phyloP scores from a whole-genome alignment of 352 stramenopile genomes.

The Pythium rishiriense region DNA sequence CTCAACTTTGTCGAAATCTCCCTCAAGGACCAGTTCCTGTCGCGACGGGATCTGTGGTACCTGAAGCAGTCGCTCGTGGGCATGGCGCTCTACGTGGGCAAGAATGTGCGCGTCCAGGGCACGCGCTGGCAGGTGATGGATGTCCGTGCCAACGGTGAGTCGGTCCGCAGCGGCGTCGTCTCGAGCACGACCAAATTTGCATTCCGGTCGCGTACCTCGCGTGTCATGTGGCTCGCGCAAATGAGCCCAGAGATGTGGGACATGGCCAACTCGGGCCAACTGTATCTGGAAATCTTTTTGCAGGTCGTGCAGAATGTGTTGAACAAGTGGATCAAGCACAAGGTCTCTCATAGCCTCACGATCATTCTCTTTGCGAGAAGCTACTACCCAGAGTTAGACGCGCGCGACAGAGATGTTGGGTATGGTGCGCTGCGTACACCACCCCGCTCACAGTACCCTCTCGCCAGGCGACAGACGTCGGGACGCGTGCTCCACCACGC shows the following conservation, averaged over 20 bases:
- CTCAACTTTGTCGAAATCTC: conserved; percentile 91
- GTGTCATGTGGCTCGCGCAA: conserved; percentile 98
- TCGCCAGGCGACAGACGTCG: not conserved
- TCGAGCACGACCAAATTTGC: conserved; percentile 96
- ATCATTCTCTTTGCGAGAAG: conserved; percentile 92
- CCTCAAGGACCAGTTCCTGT: conserved; percentile 92
- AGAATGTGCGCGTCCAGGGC: conserved; percentile 73
- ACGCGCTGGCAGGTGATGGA: conserved; percentile 90
- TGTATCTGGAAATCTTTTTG: conserved; percentile 92
- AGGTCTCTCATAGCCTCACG: conserved; percentile 91
- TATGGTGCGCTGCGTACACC: conserved; percentile 27
- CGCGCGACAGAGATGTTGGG: conserved; percentile 33
- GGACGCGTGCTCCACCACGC: conserved; percentile 10
- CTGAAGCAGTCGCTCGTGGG: conserved; percentile 70
- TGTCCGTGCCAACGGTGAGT: conserved; percentile 76
- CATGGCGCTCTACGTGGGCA: conserved; percentile 72
- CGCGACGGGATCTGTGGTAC: conserved; percentile 90
- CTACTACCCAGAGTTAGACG: conserved; percentile 83
- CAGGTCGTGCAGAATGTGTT: conserved; percentile 79
- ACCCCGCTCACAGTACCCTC: conserved; percentile 19
- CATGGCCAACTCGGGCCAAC: conserved; percentile 83
- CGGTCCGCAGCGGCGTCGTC: conserved; percentile 93
- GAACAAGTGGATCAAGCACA: conserved; percentile 90
- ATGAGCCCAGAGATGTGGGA: conserved; percentile 95
- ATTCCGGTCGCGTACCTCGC: conserved; percentile 92